These are phyloP conservation scores for Phytophthora ramorum DNA, from an alignment of 352 stramenopile genomes.

Conservation along the genomic window DNA sequence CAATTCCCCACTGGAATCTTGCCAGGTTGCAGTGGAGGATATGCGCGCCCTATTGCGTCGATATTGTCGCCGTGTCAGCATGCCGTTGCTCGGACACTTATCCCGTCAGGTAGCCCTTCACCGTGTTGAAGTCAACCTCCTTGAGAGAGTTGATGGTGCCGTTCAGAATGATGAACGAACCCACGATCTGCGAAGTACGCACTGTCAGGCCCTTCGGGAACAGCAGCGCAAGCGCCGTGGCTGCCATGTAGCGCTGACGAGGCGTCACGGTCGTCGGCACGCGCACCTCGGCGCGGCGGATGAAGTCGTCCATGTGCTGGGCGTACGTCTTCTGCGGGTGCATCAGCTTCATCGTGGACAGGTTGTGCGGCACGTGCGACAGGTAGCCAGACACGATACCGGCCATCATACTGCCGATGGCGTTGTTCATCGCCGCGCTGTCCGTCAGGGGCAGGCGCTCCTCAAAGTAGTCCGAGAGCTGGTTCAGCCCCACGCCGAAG, in stretches of 20 bases:
- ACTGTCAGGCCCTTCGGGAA: constrained; percentile 91
- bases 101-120: constrained; percentile 52
- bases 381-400: constrained; percentile 94
- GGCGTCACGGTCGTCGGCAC: constrained; percentile 82
- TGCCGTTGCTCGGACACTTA: constrained; percentile 19
- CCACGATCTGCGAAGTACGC: constrained; percentile 92
- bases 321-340: constrained; percentile 90
- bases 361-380: constrained; percentile 95
- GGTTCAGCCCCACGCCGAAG: constrained; percentile 94
- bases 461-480: constrained; percentile 95
- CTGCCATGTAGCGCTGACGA: constrained; percentile 67
- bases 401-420: constrained; percentile 86
- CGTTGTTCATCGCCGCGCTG: constrained; percentile 87
- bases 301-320: constrained; percentile 87
- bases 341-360: constrained; percentile 96
- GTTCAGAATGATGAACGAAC: constrained; percentile 95
- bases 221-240: constrained; percentile 81
- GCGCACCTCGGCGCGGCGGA: constrained; percentile 81
- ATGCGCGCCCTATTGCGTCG: constrained; percentile 21
- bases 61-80: constrained; percentile 33
- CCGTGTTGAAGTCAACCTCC: constrained; percentile 68
- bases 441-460: constrained; percentile 82
- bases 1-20: constrained; percentile 26
- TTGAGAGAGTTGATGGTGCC: constrained; percentile 93
- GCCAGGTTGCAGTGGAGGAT: constrained; percentile 21